Percentiles rank a stretch among this genome's conserved stretches.
phyloP scores from a whole-genome alignment of 2,329 filamentous ascomycete species.

The Chaetomium strumarium region DNA sequence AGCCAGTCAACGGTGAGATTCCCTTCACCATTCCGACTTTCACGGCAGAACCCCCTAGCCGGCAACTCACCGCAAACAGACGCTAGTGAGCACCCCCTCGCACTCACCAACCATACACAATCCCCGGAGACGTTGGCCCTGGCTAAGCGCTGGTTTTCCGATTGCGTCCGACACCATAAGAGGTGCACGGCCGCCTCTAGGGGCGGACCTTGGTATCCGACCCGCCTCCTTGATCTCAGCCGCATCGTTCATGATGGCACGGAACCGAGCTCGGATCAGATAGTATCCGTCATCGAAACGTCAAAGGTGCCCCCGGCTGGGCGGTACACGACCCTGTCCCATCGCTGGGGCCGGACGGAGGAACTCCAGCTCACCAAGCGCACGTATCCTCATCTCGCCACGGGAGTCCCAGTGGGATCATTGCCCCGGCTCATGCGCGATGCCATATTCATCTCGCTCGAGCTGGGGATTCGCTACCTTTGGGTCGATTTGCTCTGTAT shows the following conservation, averaged over 20 bases:
- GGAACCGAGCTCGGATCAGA: background rate
- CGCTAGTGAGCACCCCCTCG: background rate
- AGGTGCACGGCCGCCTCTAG: background rate
- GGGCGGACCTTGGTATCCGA: slow-evolving; percentile 2
- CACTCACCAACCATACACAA: background rate
- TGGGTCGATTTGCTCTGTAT: slow-evolving; percentile 12
- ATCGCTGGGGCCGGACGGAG: slow-evolving; percentile 3
- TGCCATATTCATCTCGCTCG: background rate
- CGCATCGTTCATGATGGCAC: too few relatives aligned
- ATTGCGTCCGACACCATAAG: background rate
- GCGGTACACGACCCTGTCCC: slow-evolving; percentile 6
- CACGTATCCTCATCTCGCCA: background rate
- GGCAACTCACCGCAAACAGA: background rate
- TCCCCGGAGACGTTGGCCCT: background rate
- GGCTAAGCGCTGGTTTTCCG: background rate
- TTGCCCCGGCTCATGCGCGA: slow-evolving; percentile 7
- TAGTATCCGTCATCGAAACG: slow-evolving; percentile 1
- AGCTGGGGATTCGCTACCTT: slow-evolving; percentile 8
- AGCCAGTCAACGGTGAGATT: background rate
- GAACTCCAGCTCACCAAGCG: background rate
- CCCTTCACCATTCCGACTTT: too few relatives aligned
- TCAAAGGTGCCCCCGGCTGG: background rate
- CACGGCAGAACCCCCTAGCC: background rate
- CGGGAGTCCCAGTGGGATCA: background rate
- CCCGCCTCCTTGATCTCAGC: slow-evolving; percentile 4